Evolutionary conservation across 2,329 filamentous ascomycete species (phyloP).

Genomic region (Plectosphaerella cucumerina): DNA sequence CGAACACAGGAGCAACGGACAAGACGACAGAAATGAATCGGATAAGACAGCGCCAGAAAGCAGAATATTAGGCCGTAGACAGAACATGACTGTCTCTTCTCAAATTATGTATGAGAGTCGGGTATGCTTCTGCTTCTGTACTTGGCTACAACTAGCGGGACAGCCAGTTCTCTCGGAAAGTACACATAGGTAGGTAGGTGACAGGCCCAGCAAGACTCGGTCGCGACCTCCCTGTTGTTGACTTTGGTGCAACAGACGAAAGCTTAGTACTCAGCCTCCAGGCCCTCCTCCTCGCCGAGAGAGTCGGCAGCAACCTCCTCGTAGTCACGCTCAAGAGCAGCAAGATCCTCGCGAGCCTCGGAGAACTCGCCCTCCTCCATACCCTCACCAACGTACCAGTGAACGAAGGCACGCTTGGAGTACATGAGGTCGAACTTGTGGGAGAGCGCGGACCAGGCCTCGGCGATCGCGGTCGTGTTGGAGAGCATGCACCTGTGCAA

Average conservation of each 20-base stretch:
- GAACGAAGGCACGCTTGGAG: conserved; percentile 99
- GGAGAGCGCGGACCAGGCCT: conserved; percentile 94
- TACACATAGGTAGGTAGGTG: too few species aligned
- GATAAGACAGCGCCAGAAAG: too few species aligned
- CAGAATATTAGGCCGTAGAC: too few species aligned
- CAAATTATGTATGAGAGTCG: too few species aligned
- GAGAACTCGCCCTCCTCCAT: conserved; percentile 99
- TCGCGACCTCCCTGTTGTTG: too few species aligned
- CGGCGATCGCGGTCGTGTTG: conserved; percentile 97
- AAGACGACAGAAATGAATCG: too few species aligned
- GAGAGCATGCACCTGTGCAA: conserved; percentile 83
- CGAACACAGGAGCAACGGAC: too few species aligned
- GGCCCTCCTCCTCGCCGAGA: conserved; percentile 77
- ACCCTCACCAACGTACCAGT: conserved; percentile 99
- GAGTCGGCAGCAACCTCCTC: conserved; percentile 97
- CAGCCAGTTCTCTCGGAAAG: too few species aligned
- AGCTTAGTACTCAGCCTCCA: conserved; percentile 85
- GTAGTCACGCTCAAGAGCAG: conserved; percentile 96
- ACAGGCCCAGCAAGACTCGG: too few species aligned
- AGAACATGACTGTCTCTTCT: too few species aligned
- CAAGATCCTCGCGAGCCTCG: conserved; percentile 96
- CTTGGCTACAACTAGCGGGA: too few species aligned
- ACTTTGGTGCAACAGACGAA: neutral
- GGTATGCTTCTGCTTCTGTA: too few species aligned
- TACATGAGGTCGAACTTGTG: conserved; percentile 99